Percentiles rank a stretch among this genome's conserved stretches.
phyloP scores from a whole-genome alignment of 495 filamentous ascomycete genomes.

The Hypoxylon crocopeplum region DNA sequence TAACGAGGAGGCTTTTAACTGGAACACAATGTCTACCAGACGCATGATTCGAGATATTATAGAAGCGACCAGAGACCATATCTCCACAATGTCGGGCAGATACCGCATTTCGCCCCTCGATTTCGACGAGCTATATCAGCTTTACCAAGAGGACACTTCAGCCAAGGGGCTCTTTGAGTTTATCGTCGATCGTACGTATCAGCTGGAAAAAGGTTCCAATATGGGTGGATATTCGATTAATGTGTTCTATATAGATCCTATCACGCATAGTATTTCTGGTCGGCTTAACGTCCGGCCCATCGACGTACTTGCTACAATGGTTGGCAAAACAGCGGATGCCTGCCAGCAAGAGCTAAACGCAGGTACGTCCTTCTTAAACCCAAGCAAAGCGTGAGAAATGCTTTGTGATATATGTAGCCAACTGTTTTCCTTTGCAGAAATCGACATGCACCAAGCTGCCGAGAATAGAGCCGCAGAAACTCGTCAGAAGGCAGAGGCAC shows the following conservation, averaged over 20 bases:
- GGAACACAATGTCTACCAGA: constrained; percentile 7
- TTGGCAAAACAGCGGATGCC: constrained; percentile 16
- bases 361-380: constrained; percentile 7
- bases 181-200: constrained; percentile 30
- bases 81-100: constrained; percentile 24
- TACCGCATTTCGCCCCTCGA: constrained; percentile 20
- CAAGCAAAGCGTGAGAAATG: neutral
- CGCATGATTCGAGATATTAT: constrained; percentile 10
- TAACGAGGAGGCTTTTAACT: too few species aligned
- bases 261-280: constrained; percentile 22
- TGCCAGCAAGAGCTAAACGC: constrained; percentile 21
- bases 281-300: constrained; percentile 11
- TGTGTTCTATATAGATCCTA: neutral
- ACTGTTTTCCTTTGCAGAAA: constrained; percentile 3
- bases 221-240: too few species aligned
- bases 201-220: too few species aligned
- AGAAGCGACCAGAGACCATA: constrained; percentile 9
- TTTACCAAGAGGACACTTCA: constrained; percentile 26
- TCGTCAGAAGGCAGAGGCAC: constrained; percentile 1
- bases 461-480: constrained; percentile 5
- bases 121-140: constrained; percentile 32
- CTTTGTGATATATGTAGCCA: neutral
- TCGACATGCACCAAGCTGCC: constrained; percentile 9
- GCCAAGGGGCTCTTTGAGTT: constrained; percentile 32
- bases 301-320: constrained; percentile 30